Evolutionary conservation across 73 alveolate species (phyloP).

Genomic region (Halteria grandinella): DNA sequence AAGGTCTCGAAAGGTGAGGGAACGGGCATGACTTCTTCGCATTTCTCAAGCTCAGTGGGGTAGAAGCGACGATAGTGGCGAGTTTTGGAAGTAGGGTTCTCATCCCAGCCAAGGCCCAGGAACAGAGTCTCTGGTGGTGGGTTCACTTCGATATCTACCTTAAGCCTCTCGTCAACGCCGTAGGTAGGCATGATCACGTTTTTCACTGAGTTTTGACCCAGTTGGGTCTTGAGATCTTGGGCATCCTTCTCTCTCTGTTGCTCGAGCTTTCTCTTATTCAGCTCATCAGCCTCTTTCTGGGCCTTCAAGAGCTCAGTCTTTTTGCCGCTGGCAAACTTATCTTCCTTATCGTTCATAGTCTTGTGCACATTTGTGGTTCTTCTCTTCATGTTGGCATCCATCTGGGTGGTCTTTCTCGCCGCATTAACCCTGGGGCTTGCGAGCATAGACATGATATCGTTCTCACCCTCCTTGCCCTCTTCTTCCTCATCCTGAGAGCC

Average conservation of each 20-base stretch:
- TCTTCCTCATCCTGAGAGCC: slow-evolving; percentile 8
- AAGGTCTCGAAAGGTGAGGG: slow-evolving; percentile 64
- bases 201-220: slow-evolving; percentile 11
- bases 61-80: slow-evolving; percentile 85
- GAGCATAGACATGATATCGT: slow-evolving; percentile 71
- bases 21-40: slow-evolving; percentile 61
- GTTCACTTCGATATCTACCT: slow-evolving; percentile 21
- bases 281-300: neutral
- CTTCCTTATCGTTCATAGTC: neutral
- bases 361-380: neutral
- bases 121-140: slow-evolving; percentile 54
- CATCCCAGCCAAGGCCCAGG: slow-evolving; percentile 64
- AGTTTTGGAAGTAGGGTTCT: neutral
- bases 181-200: slow-evolving; percentile 58
- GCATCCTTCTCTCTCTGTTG: neutral
- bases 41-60: slow-evolving; percentile 83
- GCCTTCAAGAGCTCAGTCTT: neutral
- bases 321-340: neutral
- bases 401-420: slow-evolving; percentile 65
- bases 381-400: too few species aligned
- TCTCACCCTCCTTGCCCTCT: too few species aligned
- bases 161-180: slow-evolving; percentile 39
- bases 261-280: neutral
- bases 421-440: slow-evolving; percentile 69
- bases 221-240: neutral